Base-by-base conservation (phyloP, 2,329 filamentous ascomycete species). In the Aspergillus melleus region DNA sequence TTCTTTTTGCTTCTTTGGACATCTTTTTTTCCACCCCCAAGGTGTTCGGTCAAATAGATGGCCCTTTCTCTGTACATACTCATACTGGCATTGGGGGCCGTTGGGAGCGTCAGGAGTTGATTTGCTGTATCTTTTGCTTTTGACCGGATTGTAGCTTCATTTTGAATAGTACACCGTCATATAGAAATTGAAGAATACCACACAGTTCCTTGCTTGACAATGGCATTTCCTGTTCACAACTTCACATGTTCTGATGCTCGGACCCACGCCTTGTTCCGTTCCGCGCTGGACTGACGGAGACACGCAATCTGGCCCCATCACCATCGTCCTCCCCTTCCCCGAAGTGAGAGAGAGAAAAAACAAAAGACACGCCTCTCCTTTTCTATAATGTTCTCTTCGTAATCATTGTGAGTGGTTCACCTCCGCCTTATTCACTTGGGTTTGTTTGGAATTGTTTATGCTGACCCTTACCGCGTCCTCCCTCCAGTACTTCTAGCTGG, bases 221-320 rank as follows among this genome's bases (percentile, higher is more conserved):
- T n/a, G 36, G 6, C 14, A 42, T 42, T 16, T 6, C 16, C 16
- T 42, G 36, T 42, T 47, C 44, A 22, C 22, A 22, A 22, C 22
- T 22, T 22, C 22, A 47, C 44, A 47, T 47, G 44, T 47, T 47
- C 9, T 4, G 47, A 54, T 49, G 52, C 22, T 66, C 64, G 63
- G 66, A 57, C 55, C 58, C 52, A 44, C 54, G 54, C 54, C 58
- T 68, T 68, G 46, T 67, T 67, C 66, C 66, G 66, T 66, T 68
- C 66, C 66, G 66, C 47, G 30, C 54, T 59, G 55, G 30, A 56
- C 49, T 54, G 49, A 54, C 62, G 58, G 65, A 65, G 64, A 65
- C 65, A 67, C 65, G 65, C 64, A 67, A 66, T 64, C 65, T 60
- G 55, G 47, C 59, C 58, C 51, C 49, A 55, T 16, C 56, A 52